Evolutionary conservation across 2,329 filamentous ascomycete genomes (phyloP).

Genomic region (Pseudocercospora vitis): DNA sequence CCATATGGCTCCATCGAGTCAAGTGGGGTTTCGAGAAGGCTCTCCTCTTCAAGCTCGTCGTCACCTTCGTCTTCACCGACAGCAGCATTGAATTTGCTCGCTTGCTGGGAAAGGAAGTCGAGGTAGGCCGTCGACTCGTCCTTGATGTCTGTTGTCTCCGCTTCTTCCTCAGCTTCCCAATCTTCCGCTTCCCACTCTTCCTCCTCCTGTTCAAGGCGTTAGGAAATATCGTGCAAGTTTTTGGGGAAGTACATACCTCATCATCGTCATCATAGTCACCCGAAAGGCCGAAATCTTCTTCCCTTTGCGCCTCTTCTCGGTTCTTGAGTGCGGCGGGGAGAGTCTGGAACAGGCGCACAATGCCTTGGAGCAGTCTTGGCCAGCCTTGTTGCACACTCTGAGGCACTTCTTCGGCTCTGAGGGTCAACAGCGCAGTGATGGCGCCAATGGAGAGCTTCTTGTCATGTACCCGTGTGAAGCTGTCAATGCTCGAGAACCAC

Average conservation of each 20-base stretch:
- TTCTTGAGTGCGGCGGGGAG: conserved; percentile 85
- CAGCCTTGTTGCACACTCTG: conserved; percentile 92
- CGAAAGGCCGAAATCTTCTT: conserved; percentile 72
- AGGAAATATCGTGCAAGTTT: conserved; percentile 1
- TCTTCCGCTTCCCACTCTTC: conserved; percentile 77
- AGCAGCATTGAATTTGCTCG: conserved; percentile 53
- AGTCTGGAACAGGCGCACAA: conserved; percentile 88
- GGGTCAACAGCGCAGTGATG: conserved; percentile 78
- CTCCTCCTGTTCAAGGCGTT: conserved; percentile 56
- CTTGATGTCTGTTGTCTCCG: conserved; percentile 67
- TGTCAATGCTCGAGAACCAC: conserved; percentile 96
- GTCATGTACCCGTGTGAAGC: conserved; percentile 91
- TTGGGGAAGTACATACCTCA: conserved; percentile 44
- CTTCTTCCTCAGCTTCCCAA: conserved; percentile 63
- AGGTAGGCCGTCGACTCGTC: conserved; percentile 94
- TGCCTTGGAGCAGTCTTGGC: conserved; percentile 85
- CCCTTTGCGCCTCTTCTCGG: conserved; percentile 86
- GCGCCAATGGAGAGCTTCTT: conserved; percentile 98
- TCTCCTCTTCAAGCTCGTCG: conserved; percentile 88
- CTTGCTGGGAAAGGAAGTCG: conserved; percentile 89
- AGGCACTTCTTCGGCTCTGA: conserved; percentile 79
- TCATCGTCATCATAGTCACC: conserved; percentile 76
- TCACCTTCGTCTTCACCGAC: conserved; percentile 65
- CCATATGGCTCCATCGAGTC: conserved; percentile 95
- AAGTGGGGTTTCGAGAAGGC: conserved; percentile 86